Evolutionary conservation across 1,284 basidiomycete genomes (phyloP).

Genomic region (Leccinum solheimii): DNA sequence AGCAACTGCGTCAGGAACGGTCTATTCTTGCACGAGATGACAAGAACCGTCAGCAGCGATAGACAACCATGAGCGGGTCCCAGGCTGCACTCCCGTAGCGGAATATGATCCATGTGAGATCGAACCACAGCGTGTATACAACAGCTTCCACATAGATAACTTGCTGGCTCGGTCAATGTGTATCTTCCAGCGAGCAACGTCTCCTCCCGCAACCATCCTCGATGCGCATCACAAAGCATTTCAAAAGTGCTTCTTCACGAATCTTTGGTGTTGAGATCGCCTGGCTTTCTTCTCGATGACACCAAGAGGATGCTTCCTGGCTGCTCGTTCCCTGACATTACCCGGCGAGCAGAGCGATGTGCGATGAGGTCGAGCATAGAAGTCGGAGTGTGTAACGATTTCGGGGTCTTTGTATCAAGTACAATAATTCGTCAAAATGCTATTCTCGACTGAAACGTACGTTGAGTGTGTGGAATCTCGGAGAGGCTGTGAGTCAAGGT

Average conservation of each 20-base stretch:
- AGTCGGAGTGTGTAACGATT: no score
- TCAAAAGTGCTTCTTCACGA: background rate
- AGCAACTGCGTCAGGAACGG: conserved; percentile 72
- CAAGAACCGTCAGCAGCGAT: conserved; percentile 66
- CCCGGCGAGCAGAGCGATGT: no score
- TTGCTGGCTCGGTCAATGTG: background rate
- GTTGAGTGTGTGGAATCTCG: no score
- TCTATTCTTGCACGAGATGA: conserved; percentile 64
- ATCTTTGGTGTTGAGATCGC: conserved; percentile 3
- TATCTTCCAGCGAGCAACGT: background rate
- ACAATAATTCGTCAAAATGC: no score
- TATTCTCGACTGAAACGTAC: no score
- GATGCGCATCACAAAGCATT: background rate
- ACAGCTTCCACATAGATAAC: conserved; percentile 13
- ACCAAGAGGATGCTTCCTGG: conserved; percentile 15
- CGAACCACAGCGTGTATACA: conserved; percentile 7
- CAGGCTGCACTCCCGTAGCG: conserved; percentile 1
- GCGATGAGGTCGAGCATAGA: no score
- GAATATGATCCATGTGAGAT: conserved; percentile 5
- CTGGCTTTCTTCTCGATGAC: conserved; percentile 13
- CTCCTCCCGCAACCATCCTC: background rate
- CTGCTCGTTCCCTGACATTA: background rate
- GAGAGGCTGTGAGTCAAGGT: no score
- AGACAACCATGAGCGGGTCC: background rate
- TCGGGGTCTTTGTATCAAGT: no score